phyloP scores from a whole-genome alignment of 306 rosid species.

The Corylus americana region DNA sequence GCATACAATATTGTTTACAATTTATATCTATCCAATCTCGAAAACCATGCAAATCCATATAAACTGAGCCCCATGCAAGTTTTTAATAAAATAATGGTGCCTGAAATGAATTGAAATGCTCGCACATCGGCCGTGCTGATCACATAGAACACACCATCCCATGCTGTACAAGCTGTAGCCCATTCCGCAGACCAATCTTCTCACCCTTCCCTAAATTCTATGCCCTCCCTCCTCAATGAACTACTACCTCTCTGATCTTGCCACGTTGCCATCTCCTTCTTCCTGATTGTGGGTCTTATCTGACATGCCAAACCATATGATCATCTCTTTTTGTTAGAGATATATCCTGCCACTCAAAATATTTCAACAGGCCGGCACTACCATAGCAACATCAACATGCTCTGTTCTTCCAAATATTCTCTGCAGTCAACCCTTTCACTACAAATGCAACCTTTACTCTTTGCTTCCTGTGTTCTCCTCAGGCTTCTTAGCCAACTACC shows the following conservation, averaged over 20 bases:
- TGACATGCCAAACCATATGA: constrained; percentile 21
- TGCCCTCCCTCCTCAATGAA: constrained; percentile 39
- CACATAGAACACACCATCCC: constrained; percentile 62
- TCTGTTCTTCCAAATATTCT: constrained; percentile 14
- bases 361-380: neutral
- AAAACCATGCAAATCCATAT: constrained; percentile 51
- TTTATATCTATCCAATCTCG: constrained; percentile 43
- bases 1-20: constrained; percentile 3
- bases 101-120: constrained; percentile 56
- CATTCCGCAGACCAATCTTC: constrained; percentile 84
- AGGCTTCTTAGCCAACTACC: constrained; percentile 35
- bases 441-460: constrained; percentile 40
- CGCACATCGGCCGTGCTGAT: constrained; percentile 56
- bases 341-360: constrained; percentile 1
- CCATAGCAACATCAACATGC: constrained; percentile 15
- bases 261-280: constrained; percentile 33
- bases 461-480: constrained; percentile 27
- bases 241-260: constrained; percentile 37
- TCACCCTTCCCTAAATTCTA: constrained; percentile 60
- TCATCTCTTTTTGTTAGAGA: constrained; percentile 21
- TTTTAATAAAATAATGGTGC: constrained; percentile 24
- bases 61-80: constrained; percentile 48
- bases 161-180: constrained; percentile 64
- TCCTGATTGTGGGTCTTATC: constrained; percentile 11
- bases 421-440: constrained; percentile 21